Base-by-base conservation (phyloP, 1,284 basidiomycete species). In the Apiotrichum domesticum region DNA sequence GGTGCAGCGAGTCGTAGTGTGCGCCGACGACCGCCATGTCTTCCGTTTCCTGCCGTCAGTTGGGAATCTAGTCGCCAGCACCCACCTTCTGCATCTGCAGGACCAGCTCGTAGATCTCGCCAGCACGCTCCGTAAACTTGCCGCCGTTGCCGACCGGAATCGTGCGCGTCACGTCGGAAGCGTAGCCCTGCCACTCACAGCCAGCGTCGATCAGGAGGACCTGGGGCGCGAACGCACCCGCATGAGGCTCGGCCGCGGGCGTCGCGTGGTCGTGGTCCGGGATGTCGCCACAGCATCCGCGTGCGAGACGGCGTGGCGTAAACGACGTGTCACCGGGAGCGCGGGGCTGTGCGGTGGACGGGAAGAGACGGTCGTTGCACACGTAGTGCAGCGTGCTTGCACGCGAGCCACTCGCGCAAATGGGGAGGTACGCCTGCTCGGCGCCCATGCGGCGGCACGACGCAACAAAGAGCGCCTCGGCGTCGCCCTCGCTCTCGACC, bases 331-430 rank as follows among this genome's bases (percentile, higher is more conserved):
- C 72, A 3, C 70, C 70, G 4, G 66, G 63, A 7, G 56, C 56
- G 32, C 66, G 65, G 4, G 66, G 67, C 9, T 59, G 51, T n/a
- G 66, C 53, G 8, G 66, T 69, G 6, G 69, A 63, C 47, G 74
- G 66, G 70, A 76, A 77, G 11, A 77, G 63, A n/a, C 69, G 68
- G 59, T 77, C 75, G 62, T 77, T 77, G 61, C 75, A 69, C 83
- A 90, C 91, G 73, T 95, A 95, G 69, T 95, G 91, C 4, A 96
- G 77, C 0, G 90, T 94, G 5, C 89, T 86, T 1, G 91, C 90
- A 32, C 88, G 82, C 3, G 83, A 84, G 0, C 90, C 87, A 1
- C 87, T 85, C 0, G 90, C 92, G 7, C 91, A 87, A 56, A 95
- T 94, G 1, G 92, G 91, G 9, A 89, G 80, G 73, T 96, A 95